Evolutionary conservation across 768 basidiomycete genomes (phyloP).

Genomic region (Mycena haematopus): DNA sequence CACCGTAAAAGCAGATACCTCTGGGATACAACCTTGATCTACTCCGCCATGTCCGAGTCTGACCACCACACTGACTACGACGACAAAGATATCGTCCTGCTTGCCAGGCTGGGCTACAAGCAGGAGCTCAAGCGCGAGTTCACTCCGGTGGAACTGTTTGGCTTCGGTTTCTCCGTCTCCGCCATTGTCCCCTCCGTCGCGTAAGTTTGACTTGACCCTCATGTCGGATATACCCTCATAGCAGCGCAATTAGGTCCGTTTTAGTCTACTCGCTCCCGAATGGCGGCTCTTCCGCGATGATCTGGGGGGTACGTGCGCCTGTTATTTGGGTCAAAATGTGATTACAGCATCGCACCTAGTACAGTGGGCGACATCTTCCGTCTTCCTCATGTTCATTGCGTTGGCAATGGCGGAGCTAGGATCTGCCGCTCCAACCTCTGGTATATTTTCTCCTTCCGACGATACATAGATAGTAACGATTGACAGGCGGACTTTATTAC

Average conservation of each 20-base stretch:
- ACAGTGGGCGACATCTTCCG: slow-evolving; percentile 1
- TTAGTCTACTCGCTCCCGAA: slow-evolving; percentile 1
- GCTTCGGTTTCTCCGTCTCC: slow-evolving; percentile 2
- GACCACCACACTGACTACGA: too few relatives aligned
- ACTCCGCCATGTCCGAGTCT: too few relatives aligned
- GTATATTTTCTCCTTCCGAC: background rate
- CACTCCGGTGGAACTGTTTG: slow-evolving; percentile 4
- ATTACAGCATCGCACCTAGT: background rate
- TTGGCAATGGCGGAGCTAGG: slow-evolving; percentile 12
- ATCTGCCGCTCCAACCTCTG: slow-evolving; percentile 6
- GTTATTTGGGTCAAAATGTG: too few relatives aligned
- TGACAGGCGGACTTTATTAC: slow-evolving; percentile 5
- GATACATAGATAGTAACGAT: background rate
- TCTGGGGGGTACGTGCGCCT: slow-evolving; percentile 1
- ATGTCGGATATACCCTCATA: background rate
- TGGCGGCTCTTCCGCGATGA: slow-evolving; percentile 11
- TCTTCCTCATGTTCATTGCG: slow-evolving; percentile 16
- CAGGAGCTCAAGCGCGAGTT: slow-evolving; percentile 17
- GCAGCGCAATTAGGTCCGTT: background rate
- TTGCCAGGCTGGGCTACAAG: slow-evolving; percentile 13
- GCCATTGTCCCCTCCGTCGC: slow-evolving; percentile 1
- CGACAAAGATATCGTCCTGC: background rate
- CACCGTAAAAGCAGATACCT: too few relatives aligned
- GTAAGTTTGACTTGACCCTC: background rate
- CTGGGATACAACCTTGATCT: too few relatives aligned